Evolutionary conservation across 805 yeast species (phyloP), one percentile per base, ranked within the genome.

Genomic region (Candida nitratophila): DNA sequence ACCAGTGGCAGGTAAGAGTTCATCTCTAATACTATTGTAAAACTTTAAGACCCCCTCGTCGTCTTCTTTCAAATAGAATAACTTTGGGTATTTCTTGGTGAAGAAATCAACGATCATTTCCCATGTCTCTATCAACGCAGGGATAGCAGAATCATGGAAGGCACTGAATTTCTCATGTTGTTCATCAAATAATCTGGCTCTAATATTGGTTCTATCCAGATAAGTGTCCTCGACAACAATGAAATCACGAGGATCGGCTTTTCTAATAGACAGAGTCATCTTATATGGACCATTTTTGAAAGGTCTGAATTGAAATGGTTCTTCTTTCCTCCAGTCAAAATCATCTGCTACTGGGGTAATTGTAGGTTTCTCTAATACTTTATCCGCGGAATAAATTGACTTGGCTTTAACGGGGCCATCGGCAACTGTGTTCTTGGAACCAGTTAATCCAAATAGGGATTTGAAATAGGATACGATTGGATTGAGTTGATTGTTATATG

Each of bases 201-300:
- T 65, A 30, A 72, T 50, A 16, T 63, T 63, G 6, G 77, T 71
- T 37, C 68, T 61, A 4, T 67, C 60, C 42, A 68, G 52, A 54
- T 83, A 84, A 0, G 83, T 75, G 37, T 79, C 63, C 46, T 86
- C 93, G 3, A 86, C 58, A 29, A 77, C 62, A 21, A 86, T 64
- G 76, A 82, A 76, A 34, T 82, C 81, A 36, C 72, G 69, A 2
- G 79, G 58, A 31, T 67, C 60, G 36, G 70, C 54, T 54, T 71
- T 66, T 47, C 70, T 65, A 41, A 82, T 69, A 1, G 82, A 84
- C 83, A 84, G 75, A 3, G 83, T 81, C 60, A 83, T 61, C 48
- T 71, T 73, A 52, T 81, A 76, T n/a, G 55, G 60, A 1, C 70
- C 74, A 42, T 69, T 67, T 47, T 73, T 74, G 59, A 73, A 76